phyloP scores from a whole-genome alignment of 2,329 filamentous ascomycete genomes.

The Epichloe amarillans region DNA sequence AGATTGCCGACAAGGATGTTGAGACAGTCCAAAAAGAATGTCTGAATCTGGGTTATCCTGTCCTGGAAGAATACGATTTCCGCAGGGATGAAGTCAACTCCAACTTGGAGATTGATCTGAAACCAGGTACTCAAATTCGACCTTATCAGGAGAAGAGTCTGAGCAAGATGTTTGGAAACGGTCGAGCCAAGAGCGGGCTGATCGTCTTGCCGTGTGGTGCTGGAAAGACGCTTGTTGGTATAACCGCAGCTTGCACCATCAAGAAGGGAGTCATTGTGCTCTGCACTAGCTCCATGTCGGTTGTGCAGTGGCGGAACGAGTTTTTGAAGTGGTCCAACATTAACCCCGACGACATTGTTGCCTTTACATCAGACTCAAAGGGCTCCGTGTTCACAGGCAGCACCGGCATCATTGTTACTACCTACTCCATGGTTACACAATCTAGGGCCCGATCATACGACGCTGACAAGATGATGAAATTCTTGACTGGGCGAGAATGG shows the following conservation, averaged over 20 bases:
- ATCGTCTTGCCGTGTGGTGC: conserved; percentile 95
- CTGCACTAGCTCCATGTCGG: conserved; percentile 95
- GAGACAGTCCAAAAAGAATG: conserved; percentile 85
- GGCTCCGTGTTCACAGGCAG: conserved; percentile 64
- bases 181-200: conserved; percentile 90
- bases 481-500: conserved; percentile 82
- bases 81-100: conserved; percentile 80
- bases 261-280: conserved; percentile 93
- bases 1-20: conserved; percentile 71
- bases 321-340: conserved; percentile 98
- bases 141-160: conserved; percentile 95
- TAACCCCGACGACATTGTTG: conserved; percentile 79
- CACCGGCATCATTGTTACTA: conserved; percentile 93
- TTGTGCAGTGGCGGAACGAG: conserved; percentile 91
- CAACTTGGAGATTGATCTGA: conserved; percentile 85
- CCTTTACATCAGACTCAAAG: conserved; percentile 92
- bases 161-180: conserved; percentile 99
- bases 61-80: conserved; percentile 96
- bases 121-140: conserved; percentile 78
- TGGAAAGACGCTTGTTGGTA: conserved; percentile 95
- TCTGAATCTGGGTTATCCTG: conserved; percentile 70
- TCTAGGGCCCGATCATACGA: conserved; percentile 79
- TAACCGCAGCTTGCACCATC: conserved; percentile 93
- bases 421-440: conserved; percentile 97
- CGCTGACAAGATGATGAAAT: conserved; percentile 95